These are phyloP conservation scores for Beauveria bassiana DNA, from an alignment of 2,329 filamentous ascomycete species.

Conservation along the genomic window DNA sequence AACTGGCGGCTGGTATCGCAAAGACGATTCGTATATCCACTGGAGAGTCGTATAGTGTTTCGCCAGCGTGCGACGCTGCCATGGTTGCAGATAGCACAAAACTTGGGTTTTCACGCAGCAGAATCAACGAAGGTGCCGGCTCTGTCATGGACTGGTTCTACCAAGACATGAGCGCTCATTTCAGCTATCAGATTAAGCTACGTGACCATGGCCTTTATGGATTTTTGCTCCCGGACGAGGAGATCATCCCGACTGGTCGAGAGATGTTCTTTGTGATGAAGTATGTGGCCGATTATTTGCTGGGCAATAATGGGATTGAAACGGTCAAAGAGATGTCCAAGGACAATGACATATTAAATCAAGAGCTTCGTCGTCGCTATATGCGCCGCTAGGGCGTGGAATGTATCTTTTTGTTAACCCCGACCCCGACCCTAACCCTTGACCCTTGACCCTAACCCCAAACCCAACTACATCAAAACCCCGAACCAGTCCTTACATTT, in stretches of 20 bases:
- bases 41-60: conserved; percentile 67
- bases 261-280: conserved; percentile 78
- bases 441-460: too few species aligned
- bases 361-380: conserved; percentile 7
- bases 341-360: not conserved
- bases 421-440: too few species aligned
- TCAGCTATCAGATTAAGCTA: conserved; percentile 90
- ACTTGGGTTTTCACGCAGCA: conserved; percentile 20
- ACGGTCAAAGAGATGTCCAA: conserved; percentile 14
- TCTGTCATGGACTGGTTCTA: conserved; percentile 95
- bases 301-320: conserved; percentile 62
- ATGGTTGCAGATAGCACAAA: conserved; percentile 30
- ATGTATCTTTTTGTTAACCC: not conserved
- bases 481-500: too few species aligned
- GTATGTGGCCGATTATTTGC: conserved; percentile 74
- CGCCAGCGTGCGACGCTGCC: conserved; percentile 80
- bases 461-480: too few species aligned
- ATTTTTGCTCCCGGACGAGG: conserved; percentile 77
- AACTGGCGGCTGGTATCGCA: conserved; percentile 78
- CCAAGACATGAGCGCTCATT: conserved; percentile 72
- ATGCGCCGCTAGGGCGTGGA: not conserved
- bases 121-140: conserved; percentile 70
- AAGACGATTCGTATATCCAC: conserved; percentile 81
- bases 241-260: conserved; percentile 83
- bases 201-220: conserved; percentile 91